Evolutionary conservation across 345 rosid genomes (phyloP), one percentile per base, ranked within the genome.

Genomic region (Eucalyptus pauciflora): DNA sequence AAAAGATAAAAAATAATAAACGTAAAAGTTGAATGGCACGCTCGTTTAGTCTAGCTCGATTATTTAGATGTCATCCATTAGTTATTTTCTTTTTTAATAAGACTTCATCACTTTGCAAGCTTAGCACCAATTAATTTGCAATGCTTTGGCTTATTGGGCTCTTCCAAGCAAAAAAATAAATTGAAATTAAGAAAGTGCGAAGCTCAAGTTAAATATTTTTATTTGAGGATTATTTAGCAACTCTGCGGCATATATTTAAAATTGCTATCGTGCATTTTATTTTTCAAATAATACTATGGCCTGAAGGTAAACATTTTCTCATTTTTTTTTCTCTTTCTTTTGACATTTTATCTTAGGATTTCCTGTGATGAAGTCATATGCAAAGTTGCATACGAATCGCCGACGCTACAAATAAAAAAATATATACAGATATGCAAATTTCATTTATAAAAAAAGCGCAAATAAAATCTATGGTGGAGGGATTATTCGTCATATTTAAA

Each of bases 11-110:
- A 29, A 64, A 7, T 3, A n/a, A 56, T 9, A 4, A n/a, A 64
- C 0, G 10, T 31, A 17, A 33, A 33, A 67, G 20, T 69, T 7
- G 7, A 33, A 33, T 6, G 7, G 13, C 24, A 69, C 2, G 1
- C 11, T 69, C 1, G 1, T 8, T 33, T 5, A 69, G 45, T 17
- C 43, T 17, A 33, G 5, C 24, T 41, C 43, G 2, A 69, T 33
- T 69, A 3, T 33, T 33, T 16, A 17, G 20, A 69, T 69, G 5
- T 33, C 80, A 69, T 17, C 45, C 18, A 27, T 60, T 27, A 13
- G 16, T 69, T 33, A 2, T 33, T 69, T 31, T 33, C 24, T 24
- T 27, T 60, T 60, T 60, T 1, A 6, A 12, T 60, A 60, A 1
- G 31, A 60, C 33, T 60, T 27, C 0, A 60, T 27, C 4, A 8